Percentiles rank a stretch among this genome's conserved stretches.
phyloP scores from a whole-genome alignment of 139 green algal species.

The Eudorina sp. region DNA sequence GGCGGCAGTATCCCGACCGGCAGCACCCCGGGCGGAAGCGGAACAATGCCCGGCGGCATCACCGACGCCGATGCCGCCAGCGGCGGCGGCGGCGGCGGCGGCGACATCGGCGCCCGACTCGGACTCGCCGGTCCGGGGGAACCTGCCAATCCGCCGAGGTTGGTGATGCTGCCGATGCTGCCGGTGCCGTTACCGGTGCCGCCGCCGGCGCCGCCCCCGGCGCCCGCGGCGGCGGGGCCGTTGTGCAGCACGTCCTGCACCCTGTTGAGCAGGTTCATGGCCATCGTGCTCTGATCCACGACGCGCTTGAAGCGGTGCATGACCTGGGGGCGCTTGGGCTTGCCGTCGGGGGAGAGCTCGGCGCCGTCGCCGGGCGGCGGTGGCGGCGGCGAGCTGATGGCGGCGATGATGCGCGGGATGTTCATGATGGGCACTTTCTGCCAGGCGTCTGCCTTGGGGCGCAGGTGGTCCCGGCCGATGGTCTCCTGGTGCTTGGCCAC shows the following conservation, averaged over 20 bases:
- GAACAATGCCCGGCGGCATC: background rate
- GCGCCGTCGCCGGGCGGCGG: constrained; percentile 12
- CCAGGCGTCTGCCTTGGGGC: constrained; percentile 41
- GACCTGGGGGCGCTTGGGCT: constrained; percentile 38
- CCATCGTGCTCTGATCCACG: constrained; percentile 59
- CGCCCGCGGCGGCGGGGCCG: background rate
- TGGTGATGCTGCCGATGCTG: background rate
- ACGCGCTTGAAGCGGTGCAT: constrained; percentile 64
- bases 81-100: background rate
- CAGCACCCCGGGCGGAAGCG: background rate
- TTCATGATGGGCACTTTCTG: constrained; percentile 59
- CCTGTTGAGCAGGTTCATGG: constrained; percentile 59
- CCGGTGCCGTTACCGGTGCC: background rate
- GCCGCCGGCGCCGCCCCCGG: background rate
- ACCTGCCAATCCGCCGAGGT: background rate
- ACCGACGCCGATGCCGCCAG: background rate
- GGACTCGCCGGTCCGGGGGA: background rate
- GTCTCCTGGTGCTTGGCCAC: constrained; percentile 57
- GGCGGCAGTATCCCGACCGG: background rate
- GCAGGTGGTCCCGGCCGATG: constrained; percentile 55
- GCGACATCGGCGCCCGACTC: background rate
- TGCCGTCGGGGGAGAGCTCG: constrained; percentile 21
- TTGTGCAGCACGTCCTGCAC: constrained; percentile 50
- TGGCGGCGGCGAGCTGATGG: constrained; percentile 58
- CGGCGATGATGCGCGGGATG: constrained; percentile 63